Base-by-base conservation (phyloP, 495 filamentous ascomycete species). In the Cryomyces minteri region DNA sequence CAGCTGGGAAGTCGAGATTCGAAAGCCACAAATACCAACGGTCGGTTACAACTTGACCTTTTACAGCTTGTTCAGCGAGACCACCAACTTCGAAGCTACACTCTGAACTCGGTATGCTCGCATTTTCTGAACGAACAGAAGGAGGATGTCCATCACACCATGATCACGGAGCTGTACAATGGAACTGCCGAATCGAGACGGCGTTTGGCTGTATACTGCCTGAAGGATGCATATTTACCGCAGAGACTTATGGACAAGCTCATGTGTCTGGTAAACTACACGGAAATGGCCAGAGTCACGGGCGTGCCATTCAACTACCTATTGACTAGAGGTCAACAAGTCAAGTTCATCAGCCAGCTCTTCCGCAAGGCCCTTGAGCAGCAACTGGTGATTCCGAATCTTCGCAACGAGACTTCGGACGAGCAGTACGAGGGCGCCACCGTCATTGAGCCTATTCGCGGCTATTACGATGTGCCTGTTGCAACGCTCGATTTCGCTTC, bases 281-380 rank as follows among this genome's bases (percentile, higher is more conserved):
- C 90, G 0, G 90, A 99, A 62, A 99, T 99, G 90, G 90, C 90
- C 37, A 90, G 90, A 73, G 90, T 99, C 57, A 99, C 90, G 12
- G 90, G 90, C 49, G 88, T 99, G 1, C 92, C 90, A 1, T 99
- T 96, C 70, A 94, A 92, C 55, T 95, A 80, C 55, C 73, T 99
- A 14, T 73, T 99, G 4, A 72, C 92, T 29, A 76, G 84, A 58
- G 90, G 90, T 40, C 90, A 99, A 57, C 90, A 99, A 59, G 82
- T 96, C 55, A 94, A 94, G 56, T 96, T 99, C 65, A 72, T 99
- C 62, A 94, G 86, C 56, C 90, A 99, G 59, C 72, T 99, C 5
- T 99, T 90, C 69, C 80, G 90, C 32, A 95, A 94, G 60, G 90
- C 90, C 2, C 61, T 84, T 41, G 85, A 96, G 49, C 81, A 96